phyloP scores from a whole-genome alignment of 768 basidiomycete genomes.

The Chiua virens region DNA sequence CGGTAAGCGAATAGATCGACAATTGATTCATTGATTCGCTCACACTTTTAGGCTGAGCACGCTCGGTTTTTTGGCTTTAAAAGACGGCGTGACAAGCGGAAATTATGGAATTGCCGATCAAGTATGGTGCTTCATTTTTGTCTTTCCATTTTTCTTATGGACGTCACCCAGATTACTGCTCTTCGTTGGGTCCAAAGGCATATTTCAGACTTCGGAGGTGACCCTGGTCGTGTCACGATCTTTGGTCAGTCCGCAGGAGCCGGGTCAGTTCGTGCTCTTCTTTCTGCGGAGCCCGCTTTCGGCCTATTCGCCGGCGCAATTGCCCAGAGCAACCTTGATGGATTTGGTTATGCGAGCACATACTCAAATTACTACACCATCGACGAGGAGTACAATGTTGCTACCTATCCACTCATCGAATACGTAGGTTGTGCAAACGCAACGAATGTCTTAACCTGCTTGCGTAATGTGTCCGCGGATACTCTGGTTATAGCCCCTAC shows the following conservation, averaged over 20 bases:
- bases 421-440: constrained; percentile 38
- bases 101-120: constrained; percentile 16
- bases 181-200: constrained; percentile 50
- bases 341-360: constrained; percentile 46
- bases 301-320: constrained; percentile 43
- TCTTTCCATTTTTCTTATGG: neutral
- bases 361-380: constrained; percentile 52
- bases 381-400: constrained; percentile 36
- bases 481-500: constrained; percentile 8
- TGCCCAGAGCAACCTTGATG: constrained; percentile 48
- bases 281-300: constrained; percentile 36
- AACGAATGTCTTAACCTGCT: constrained; percentile 4
- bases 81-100: constrained; percentile 8
- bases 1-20: constrained; percentile 9
- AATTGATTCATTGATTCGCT: neutral
- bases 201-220: constrained; percentile 59
- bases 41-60: constrained; percentile 5
- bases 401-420: constrained; percentile 34
- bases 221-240: constrained; percentile 51
- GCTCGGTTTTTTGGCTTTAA: constrained; percentile 8
- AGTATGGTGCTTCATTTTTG: too few relatives aligned
- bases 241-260: constrained; percentile 58
- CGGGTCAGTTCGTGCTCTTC: constrained; percentile 40
- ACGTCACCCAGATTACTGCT: constrained; percentile 16
- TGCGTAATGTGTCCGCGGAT: constrained; percentile 6